Percentiles rank a stretch among this genome's conserved stretches.
Evolutionary conservation across 2,329 filamentous ascomycete species (phyloP).

Genomic region (Elsinoe australis): DNA sequence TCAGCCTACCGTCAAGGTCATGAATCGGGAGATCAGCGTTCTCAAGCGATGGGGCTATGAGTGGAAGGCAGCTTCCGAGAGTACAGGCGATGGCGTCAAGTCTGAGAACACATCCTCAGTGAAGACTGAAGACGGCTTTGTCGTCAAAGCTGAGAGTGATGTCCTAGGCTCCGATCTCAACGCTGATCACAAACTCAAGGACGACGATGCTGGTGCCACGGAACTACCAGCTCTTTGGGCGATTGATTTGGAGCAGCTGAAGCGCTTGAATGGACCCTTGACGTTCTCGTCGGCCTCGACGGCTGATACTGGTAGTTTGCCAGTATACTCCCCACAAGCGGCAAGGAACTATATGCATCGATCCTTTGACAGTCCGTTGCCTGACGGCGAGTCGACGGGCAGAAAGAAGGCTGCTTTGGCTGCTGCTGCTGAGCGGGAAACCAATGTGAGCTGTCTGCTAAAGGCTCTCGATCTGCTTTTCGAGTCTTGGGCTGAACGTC

Average conservation of each 20-base stretch:
- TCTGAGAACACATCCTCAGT: no score
- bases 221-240: slow-evolving; percentile 50
- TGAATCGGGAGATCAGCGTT: slow-evolving; percentile 66
- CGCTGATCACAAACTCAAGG: slow-evolving; percentile 14
- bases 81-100: background rate
- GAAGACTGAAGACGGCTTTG: no score
- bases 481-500: slow-evolving; percentile 61
- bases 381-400: slow-evolving; percentile 19
- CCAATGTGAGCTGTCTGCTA: slow-evolving; percentile 62
- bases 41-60: slow-evolving; percentile 71
- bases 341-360: slow-evolving; percentile 53
- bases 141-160: slow-evolving; percentile 6
- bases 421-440: slow-evolving; percentile 54
- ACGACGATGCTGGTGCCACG: slow-evolving; percentile 19
- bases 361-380: slow-evolving; percentile 45
- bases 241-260: slow-evolving; percentile 50
- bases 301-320: slow-evolving; percentile 45
- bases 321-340: slow-evolving; percentile 65
- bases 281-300: slow-evolving; percentile 21
- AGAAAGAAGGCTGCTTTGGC: slow-evolving; percentile 47
- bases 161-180: no score
- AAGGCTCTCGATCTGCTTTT: slow-evolving; percentile 65
- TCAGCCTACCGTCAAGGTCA: slow-evolving; percentile 63
- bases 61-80: slow-evolving; percentile 36
- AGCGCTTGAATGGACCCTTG: slow-evolving; percentile 28